A percentile compares a stretch with the other conserved stretches of the same genome.
Conservation (phyloP, 2,329 filamentous ascomycete species). For the Penicillium brasilianum region DNA sequence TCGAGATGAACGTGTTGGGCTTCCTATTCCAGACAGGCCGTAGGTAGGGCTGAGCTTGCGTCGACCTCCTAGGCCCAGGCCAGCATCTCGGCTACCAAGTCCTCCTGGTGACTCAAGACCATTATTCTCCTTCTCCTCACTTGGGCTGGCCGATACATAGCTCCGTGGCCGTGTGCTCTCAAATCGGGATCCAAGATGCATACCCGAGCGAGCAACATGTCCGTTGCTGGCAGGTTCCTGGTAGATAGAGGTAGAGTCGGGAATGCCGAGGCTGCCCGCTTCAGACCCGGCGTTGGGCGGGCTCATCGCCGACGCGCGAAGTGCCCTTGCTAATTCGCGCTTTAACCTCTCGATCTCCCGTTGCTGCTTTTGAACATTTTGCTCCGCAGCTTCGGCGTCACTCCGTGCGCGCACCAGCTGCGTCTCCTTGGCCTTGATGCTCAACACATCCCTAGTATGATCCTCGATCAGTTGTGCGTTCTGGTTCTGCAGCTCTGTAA, state of each 20-base stretch:
- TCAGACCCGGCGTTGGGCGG: slow-evolving; percentile 48
- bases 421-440: slow-evolving; percentile 98
- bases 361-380: slow-evolving; percentile 79
- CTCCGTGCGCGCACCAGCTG: slow-evolving; percentile 90
- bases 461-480: slow-evolving; percentile 97
- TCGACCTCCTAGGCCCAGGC: slow-evolving; percentile 42
- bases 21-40: slow-evolving; percentile 44
- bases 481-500: slow-evolving; percentile 93
- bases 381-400: slow-evolving; percentile 86
- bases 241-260: slow-evolving; percentile 56
- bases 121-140: slow-evolving; percentile 75
- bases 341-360: slow-evolving; percentile 93
- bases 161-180: slow-evolving; percentile 49
- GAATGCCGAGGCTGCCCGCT: slow-evolving; percentile 58
- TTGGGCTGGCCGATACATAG: slow-evolving; percentile 60
- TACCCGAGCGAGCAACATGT: slow-evolving; percentile 37
- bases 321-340: slow-evolving; percentile 69
- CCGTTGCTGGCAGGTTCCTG: slow-evolving; percentile 43
- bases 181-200: slow-evolving; percentile 47
- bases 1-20: slow-evolving; percentile 45
- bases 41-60: slow-evolving; percentile 53
- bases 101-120: slow-evolving; percentile 46
- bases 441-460: slow-evolving; percentile 91
- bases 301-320: slow-evolving; percentile 47
- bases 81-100: slow-evolving; percentile 37